Evolutionary conservation across 2,329 filamentous ascomycete species (phyloP).

Genomic region (Hypoxylon sp.): DNA sequence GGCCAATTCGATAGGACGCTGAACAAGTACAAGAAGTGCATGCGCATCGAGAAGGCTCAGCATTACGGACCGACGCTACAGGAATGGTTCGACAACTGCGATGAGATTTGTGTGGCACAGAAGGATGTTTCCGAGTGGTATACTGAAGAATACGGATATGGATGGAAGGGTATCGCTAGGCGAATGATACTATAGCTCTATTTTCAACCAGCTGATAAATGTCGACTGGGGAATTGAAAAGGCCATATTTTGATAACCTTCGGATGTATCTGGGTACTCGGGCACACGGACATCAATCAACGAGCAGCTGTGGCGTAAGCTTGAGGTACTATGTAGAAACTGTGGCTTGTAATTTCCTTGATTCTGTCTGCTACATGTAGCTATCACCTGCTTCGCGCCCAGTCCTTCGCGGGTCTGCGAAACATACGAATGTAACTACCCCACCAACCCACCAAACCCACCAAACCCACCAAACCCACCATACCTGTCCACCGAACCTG

Average conservation of each 20-base stretch:
- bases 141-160: slow-evolving; percentile 1
- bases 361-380: not conserved
- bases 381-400: slow-evolving; percentile 16
- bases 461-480: slow-evolving; percentile 35
- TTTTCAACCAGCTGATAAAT: too few relatives aligned
- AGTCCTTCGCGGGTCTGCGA: slow-evolving; percentile 13
- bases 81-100: slow-evolving; percentile 9
- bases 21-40: slow-evolving; percentile 10
- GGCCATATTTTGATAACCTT: too few relatives aligned
- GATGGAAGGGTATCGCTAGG: slow-evolving; percentile 7
- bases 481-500: slow-evolving; percentile 7
- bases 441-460: slow-evolving; percentile 40
- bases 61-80: slow-evolving; percentile 1
- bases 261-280: too few relatives aligned
- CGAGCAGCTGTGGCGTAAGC: slow-evolving; percentile 22
- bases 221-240: too few relatives aligned
- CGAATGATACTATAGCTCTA: not conserved
- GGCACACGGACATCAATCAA: not conserved
- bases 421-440: slow-evolving; percentile 32
- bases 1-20: slow-evolving; percentile 8
- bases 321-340: not conserved
- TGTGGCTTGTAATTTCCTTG: slow-evolving; percentile 3
- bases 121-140: slow-evolving; percentile 15
- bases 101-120: not conserved
- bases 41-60: slow-evolving; percentile 11